Evolutionary conservation across 805 yeast genomes (phyloP).

Genomic region (Metschnikowia anglica): DNA sequence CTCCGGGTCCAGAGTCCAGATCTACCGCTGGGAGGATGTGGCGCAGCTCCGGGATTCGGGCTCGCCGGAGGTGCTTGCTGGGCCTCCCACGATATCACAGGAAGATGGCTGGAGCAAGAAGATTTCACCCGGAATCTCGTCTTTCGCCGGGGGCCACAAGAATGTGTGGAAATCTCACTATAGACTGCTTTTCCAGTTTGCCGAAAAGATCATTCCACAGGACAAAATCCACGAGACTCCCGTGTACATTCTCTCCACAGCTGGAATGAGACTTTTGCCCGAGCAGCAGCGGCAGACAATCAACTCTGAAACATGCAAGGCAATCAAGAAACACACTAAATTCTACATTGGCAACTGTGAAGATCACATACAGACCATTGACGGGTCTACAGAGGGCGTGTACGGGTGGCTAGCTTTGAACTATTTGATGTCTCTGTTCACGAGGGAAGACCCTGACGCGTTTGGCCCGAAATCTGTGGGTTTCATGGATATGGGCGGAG

Average conservation of each 20-base stretch:
- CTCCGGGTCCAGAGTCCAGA: constrained; percentile 85
- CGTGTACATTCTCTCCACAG: constrained; percentile 88
- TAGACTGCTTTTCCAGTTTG: constrained; percentile 61
- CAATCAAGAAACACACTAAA: constrained; percentile 51
- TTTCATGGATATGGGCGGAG: constrained; percentile 99
- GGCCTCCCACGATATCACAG: constrained; percentile 69
- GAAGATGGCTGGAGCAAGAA: constrained; percentile 69
- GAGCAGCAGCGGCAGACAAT: constrained; percentile 51
- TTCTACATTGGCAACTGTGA: constrained; percentile 62
- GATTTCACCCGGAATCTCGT: constrained; percentile 81
- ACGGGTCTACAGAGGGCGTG: constrained; percentile 91
- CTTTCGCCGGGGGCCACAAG: constrained; percentile 47
- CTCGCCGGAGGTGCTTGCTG: constrained; percentile 38
- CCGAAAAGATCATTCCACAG: constrained; percentile 66
- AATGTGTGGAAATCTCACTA: constrained; percentile 74
- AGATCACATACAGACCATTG: constrained; percentile 78
- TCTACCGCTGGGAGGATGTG: constrained; percentile 73
- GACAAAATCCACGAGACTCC: constrained; percentile 69
- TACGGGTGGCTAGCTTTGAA: constrained; percentile 96
- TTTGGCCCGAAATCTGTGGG: constrained; percentile 66
- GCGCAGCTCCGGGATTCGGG: constrained; percentile 21
- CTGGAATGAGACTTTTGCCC: constrained; percentile 87
- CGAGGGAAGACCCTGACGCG: constrained; percentile 34
- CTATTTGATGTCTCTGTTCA: constrained; percentile 69
- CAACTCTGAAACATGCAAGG: constrained; percentile 58